Evolutionary conservation across 208 protist genomes (phyloP), one percentile per base, ranked within the genome.

Genomic region (Crithidia sp.): DNA sequence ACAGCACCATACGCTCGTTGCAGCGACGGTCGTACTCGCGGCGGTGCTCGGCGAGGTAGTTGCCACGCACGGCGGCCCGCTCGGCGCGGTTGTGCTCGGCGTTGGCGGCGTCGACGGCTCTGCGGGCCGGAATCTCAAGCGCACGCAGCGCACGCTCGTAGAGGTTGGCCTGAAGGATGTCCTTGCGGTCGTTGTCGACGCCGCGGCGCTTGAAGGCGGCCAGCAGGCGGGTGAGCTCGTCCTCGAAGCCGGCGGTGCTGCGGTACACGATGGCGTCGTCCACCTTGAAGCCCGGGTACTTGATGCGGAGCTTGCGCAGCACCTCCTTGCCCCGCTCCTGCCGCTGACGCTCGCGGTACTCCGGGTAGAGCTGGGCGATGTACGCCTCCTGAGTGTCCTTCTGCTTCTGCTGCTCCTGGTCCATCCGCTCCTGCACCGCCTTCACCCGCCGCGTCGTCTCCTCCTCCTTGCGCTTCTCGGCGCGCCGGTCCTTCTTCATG

Each of bases 1-100:
- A 70, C 14, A 96, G 76, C 13, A 86, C 78, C 41, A 71, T 53
- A 66, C 90, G 86, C 44, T 89, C 86, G 66, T 84, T 74, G 65
- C 87, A 77, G 28, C 88, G 84, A 52, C 87, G 84, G 4, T 96
- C 89, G 76, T 87, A 95, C 77, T 96, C 88, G 55, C 84, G 80
- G 50, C 87, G 85, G 75, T 96, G 92, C 78, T 95, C 82, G 7
- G 75, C 78, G 12, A 95, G 82, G 65, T 84, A 89, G 54, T 95
- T 95, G 37, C 82, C 83, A 5, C 85, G 83, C 7, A 83, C 85
- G 16, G 77, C 82, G 4, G 76, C 80, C 28, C 83, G 74, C 71
- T 94, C 86, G 5, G 80, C 88, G 5, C 80, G 78, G 74, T 83
- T 79, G 61, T 77, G 59, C 64, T 91, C 88, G 7, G 77, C 82